Conservation (phyloP, 2,329 filamentous ascomycete species). For the Colletotrichum destructivum region DNA sequence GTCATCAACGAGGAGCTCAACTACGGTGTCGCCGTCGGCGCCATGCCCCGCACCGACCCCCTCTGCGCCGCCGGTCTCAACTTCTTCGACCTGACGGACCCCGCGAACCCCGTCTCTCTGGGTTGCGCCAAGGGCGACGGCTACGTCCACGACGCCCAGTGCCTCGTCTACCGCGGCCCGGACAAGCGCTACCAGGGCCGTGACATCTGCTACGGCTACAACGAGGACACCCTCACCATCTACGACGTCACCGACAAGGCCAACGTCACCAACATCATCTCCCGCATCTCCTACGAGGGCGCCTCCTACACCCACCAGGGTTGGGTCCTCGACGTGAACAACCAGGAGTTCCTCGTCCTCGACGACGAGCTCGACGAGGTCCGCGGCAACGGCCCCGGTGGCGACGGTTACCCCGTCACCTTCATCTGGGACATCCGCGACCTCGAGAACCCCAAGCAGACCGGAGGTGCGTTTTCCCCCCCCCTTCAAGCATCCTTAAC, state of each 20-base stretch:
- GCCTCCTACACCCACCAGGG: constrained; percentile 73
- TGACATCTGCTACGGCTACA: constrained; percentile 72
- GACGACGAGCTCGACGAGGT: constrained; percentile 70
- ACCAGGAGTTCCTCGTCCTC: constrained; percentile 62
- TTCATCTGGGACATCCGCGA: constrained; percentile 66
- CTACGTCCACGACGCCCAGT: constrained; percentile 75
- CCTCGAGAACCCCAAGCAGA: constrained; percentile 59
- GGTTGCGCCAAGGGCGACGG: constrained; percentile 70
- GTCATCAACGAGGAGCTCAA: constrained; percentile 64
- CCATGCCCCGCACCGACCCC: constrained; percentile 54
- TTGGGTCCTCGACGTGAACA: constrained; percentile 63
- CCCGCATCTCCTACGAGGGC: constrained; percentile 68
- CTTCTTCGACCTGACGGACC: constrained; percentile 71
- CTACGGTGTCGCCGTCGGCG: constrained; percentile 63
- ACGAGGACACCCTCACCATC: constrained; percentile 67
- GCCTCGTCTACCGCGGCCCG: constrained; percentile 68
- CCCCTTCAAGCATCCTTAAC: too few relatives aligned
- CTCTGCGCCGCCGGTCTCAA: constrained; percentile 67
- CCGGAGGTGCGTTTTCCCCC: constrained; percentile 49
- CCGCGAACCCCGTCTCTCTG: constrained; percentile 65
- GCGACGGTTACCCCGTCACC: constrained; percentile 62
- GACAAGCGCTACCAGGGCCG: constrained; percentile 62
- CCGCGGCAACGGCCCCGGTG: constrained; percentile 55
- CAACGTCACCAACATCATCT: constrained; percentile 61
- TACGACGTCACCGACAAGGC: constrained; percentile 68